These are phyloP conservation scores for Starmerella sp. DNA, from an alignment of 805 yeast genomes.

Conservation along the genomic window DNA sequence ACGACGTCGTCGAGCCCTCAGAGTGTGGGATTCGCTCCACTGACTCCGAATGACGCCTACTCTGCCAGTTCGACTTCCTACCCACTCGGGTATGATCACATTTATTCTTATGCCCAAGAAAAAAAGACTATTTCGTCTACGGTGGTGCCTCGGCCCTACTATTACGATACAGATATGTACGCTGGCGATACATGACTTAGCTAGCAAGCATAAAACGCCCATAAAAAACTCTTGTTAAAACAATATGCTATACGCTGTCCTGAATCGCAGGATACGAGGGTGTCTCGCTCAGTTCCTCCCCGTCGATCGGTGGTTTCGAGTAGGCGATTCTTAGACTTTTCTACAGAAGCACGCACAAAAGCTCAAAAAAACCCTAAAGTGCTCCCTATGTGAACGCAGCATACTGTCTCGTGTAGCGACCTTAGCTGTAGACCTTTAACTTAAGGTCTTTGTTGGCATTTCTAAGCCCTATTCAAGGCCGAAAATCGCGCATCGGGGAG, in stretches of 20 bases:
- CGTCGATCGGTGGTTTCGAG: no score
- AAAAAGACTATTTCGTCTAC: background rate
- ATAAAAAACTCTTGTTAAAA: background rate
- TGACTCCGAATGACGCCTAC: background rate
- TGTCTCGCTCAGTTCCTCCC: no score
- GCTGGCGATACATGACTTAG: background rate
- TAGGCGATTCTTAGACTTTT: no score
- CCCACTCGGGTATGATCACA: background rate
- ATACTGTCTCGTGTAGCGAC: no score
- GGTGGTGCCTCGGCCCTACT: background rate
- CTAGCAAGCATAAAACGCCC: background rate
- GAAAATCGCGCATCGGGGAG: no score
- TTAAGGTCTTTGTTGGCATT: no score
- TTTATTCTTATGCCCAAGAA: background rate
- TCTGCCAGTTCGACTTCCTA: background rate
- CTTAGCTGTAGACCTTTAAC: no score
- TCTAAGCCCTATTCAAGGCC: no score
- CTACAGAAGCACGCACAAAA: no score
- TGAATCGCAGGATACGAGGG: no score
- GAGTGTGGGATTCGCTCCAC: background rate
- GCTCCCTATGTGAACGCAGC: no score
- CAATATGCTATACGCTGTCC: background rate
- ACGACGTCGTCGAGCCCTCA: background rate
- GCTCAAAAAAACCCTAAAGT: no score
- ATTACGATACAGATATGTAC: constrained; percentile 1